A percentile compares a stretch with the other conserved stretches of the same genome.
Evolutionary conservation across 768 basidiomycete species (phyloP).

Genomic region (Termitomyces heimii): DNA sequence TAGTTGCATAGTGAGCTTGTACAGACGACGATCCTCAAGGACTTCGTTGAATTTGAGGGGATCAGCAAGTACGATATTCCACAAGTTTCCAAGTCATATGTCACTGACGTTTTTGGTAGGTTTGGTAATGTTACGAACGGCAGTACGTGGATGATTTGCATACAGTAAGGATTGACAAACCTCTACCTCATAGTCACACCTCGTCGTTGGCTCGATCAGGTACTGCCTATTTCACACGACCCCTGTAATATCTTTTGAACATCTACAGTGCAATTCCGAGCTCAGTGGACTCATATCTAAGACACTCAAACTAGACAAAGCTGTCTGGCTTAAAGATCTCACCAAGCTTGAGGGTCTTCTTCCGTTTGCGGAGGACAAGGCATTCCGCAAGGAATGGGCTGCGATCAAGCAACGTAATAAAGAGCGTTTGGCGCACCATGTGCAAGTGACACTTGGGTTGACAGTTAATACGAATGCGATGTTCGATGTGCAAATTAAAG

Average conservation of each 20-base stretch:
- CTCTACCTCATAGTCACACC: constrained; percentile 58
- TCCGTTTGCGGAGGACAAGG: constrained; percentile 61
- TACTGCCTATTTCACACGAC: constrained; percentile 12
- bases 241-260: background rate
- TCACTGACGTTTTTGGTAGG: constrained; percentile 22
- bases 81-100: background rate
- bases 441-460: constrained; percentile 66
- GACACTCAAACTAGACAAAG: constrained; percentile 69
- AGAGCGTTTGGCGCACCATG: constrained; percentile 73
- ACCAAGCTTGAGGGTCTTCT: constrained; percentile 73
- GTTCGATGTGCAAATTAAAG: constrained; percentile 92
- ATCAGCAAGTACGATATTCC: constrained; percentile 58
- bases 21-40: constrained; percentile 74
- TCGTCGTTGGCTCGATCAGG: constrained; percentile 87
- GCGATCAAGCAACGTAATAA: constrained; percentile 89
- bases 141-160: constrained; percentile 35
- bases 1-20: constrained; percentile 83
- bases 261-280: constrained; percentile 75
- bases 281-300: constrained; percentile 82
- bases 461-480: constrained; percentile 69
- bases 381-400: constrained; percentile 77
- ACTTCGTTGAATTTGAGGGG: constrained; percentile 93
- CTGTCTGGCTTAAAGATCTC: constrained; percentile 82
- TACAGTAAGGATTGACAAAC: background rate
- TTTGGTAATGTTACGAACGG: constrained; percentile 94